Evolutionary conservation across 371 early-diverging fungal species (phyloP).

Genomic region (Rhizopus sp.): DNA sequence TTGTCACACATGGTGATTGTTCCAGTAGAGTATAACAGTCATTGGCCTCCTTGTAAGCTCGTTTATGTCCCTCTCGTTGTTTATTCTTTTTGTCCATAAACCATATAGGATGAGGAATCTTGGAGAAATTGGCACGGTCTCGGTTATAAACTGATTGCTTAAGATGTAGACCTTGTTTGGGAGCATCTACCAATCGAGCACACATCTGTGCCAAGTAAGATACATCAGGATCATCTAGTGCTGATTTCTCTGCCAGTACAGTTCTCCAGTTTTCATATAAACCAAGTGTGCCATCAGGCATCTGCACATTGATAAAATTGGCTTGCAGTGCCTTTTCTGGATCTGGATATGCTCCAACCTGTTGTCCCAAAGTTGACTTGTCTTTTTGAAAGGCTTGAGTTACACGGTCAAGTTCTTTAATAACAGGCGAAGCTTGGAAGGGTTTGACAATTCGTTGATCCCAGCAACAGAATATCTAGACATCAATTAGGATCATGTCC

Average conservation of each 20-base stretch:
- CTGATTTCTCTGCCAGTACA: slow-evolving; percentile 30
- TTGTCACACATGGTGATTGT: slow-evolving; percentile 17
- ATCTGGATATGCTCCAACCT: slow-evolving; percentile 3
- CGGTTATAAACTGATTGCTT: slow-evolving; percentile 12
- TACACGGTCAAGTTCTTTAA: slow-evolving; percentile 15
- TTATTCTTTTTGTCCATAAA: slow-evolving; percentile 41
- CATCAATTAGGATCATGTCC: background rate
- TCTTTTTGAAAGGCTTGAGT: slow-evolving; percentile 37
- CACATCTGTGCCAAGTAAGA: slow-evolving; percentile 50
- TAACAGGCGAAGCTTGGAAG: slow-evolving; percentile 28
- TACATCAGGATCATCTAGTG: slow-evolving; percentile 39
- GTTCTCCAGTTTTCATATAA: slow-evolving; percentile 49
- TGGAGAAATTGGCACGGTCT: slow-evolving; percentile 23
- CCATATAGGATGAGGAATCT: slow-evolving; percentile 40
- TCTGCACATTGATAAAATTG: slow-evolving; percentile 26
- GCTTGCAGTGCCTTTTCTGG: slow-evolving; percentile 31
- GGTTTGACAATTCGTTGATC: slow-evolving; percentile 45
- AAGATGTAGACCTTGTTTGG: slow-evolving; percentile 49
- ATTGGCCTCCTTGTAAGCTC: slow-evolving; percentile 25
- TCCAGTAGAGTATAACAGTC: slow-evolving; percentile 18
- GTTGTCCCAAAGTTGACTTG: slow-evolving; percentile 19
- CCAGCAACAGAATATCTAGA: slow-evolving; percentile 55
- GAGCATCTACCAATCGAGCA: slow-evolving; percentile 48
- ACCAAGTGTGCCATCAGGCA: slow-evolving; percentile 41
- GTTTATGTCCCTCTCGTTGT: slow-evolving; percentile 25